Evolutionary conservation across 441 rosid species (phyloP), one percentile per base, ranked within the genome.

Genomic region (Viola pubescens): DNA sequence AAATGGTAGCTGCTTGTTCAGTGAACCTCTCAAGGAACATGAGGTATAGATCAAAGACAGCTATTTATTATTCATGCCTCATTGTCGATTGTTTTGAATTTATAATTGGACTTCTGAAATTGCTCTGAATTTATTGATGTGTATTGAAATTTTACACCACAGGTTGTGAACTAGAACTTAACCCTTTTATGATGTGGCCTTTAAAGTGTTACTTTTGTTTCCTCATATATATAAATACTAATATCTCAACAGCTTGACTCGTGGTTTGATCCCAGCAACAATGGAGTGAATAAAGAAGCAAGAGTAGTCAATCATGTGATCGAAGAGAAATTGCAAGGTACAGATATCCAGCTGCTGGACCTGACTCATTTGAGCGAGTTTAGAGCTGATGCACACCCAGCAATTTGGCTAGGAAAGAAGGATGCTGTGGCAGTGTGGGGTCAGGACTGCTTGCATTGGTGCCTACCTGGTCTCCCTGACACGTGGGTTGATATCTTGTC

Each of bases 391-490:
- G 97, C 90, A 48, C 97, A 86, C 67, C 98, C 96, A 1, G 97
- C 98, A 5, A 83, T 85, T 45, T 92, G 98, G 98, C 59, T 89
- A 52, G 98, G 98, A 63, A 84, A 92, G 82, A 89, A 86, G 70
- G 94, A 80, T 50, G 97, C 98, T 0, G 96, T 92, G 19, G 88
- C 82, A 7, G 70, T 72, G 46, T 92, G 98, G 98, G 98, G 98
- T 56, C 98, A 92, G 73, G 98, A 94, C 74, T 94, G 98, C 82
- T 79, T 92, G 97, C 98, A 94, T 52, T 94, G 98, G 98, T 94
- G 98, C 84, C 79, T 94, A n/a, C 96, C 98, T 0, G 97, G 97
- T 54, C 78, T 94, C 43, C 98, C 98, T 0, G 98, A 88, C 57
- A 89, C 96, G 37, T 89, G 97, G 98, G 97, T 75, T 5, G 91